These are phyloP conservation scores for Poa pratensis DNA, from an alignment of 176 grass and related monocot species.

Conservation along the genomic window DNA sequence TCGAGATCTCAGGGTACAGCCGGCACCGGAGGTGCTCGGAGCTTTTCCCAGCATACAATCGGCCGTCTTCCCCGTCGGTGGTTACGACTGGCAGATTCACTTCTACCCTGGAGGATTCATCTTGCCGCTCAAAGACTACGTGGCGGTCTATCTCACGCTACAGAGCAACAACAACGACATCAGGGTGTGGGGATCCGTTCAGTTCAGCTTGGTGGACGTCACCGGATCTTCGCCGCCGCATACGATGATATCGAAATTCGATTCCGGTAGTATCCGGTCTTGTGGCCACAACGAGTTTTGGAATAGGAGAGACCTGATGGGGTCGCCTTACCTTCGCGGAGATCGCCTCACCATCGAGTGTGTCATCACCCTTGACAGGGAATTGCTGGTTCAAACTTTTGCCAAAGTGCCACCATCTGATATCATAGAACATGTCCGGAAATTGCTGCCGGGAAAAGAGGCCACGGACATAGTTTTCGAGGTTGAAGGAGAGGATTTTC, in stretches of 20 bases:
- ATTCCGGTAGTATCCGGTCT: too few relatives aligned
- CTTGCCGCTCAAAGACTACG: neutral
- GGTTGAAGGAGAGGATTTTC: too few relatives aligned
- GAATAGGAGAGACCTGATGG: too few relatives aligned
- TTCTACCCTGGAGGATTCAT: neutral
- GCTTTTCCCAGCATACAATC: neutral
- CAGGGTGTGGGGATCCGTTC: neutral
- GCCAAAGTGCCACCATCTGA: too few relatives aligned
- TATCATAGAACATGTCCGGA: too few relatives aligned
- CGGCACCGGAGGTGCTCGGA: neutral
- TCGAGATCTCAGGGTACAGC: neutral
- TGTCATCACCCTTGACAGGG: too few relatives aligned
- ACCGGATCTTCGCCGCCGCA: neutral
- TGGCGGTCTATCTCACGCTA: neutral
- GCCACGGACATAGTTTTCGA: too few relatives aligned
- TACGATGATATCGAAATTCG: neutral
- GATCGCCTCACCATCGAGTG: too few relatives aligned
- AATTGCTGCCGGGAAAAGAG: too few relatives aligned
- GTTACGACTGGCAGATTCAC: constrained; percentile 8
- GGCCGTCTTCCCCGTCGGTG: constrained; percentile 4
- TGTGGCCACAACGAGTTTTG: too few relatives aligned
- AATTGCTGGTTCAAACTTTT: too few relatives aligned
- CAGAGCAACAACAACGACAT: neutral
- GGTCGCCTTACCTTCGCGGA: too few relatives aligned
- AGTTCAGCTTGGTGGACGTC: neutral